Percentiles rank a stretch among this genome's conserved stretches.
Conservation (phyloP, 805 yeast genomes). For the Kuraishia piskuri region DNA sequence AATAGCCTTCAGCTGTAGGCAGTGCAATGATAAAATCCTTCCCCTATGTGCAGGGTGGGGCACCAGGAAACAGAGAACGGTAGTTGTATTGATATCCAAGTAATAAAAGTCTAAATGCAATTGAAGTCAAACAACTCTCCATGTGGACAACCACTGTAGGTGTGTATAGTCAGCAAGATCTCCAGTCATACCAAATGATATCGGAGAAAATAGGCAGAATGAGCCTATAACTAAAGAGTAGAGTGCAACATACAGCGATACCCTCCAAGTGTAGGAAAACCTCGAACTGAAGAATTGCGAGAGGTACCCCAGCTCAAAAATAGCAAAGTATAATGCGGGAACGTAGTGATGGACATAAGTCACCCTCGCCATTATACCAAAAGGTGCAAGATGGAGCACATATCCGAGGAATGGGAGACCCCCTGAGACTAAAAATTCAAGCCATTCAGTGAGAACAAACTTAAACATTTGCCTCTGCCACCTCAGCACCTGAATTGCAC, state of each 20-base stretch:
- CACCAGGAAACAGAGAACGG: too few relatives aligned
- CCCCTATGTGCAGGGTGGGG: too few relatives aligned
- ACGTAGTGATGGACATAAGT: slow-evolving; percentile 81
- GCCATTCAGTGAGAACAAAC: slow-evolving; percentile 18
- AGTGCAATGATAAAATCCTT: too few relatives aligned
- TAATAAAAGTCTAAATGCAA: background rate
- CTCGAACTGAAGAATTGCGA: slow-evolving; percentile 23
- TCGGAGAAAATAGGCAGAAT: slow-evolving; percentile 54
- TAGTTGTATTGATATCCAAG: background rate
- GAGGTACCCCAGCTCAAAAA: slow-evolving; percentile 39
- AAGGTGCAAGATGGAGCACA: slow-evolving; percentile 72
- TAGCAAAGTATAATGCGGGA: slow-evolving; percentile 76
- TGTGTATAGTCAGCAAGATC: slow-evolving; percentile 28
- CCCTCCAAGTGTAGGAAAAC: slow-evolving; percentile 9
- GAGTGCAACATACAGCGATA: slow-evolving; percentile 28
- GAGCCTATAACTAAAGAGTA: slow-evolving; percentile 37
- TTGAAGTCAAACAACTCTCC: slow-evolving; percentile 29
- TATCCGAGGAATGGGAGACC: slow-evolving; percentile 74
- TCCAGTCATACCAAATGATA: slow-evolving; percentile 62
- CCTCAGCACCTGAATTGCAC: slow-evolving; percentile 27
- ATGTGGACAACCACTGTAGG: slow-evolving; percentile 38
- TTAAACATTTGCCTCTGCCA: slow-evolving; percentile 67
- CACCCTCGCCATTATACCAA: slow-evolving; percentile 76
- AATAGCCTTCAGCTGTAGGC: too few relatives aligned
- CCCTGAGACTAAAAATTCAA: slow-evolving; percentile 49